Conservation (phyloP, 2,329 filamentous ascomycete species). For the Cladosporium sp. region DNA sequence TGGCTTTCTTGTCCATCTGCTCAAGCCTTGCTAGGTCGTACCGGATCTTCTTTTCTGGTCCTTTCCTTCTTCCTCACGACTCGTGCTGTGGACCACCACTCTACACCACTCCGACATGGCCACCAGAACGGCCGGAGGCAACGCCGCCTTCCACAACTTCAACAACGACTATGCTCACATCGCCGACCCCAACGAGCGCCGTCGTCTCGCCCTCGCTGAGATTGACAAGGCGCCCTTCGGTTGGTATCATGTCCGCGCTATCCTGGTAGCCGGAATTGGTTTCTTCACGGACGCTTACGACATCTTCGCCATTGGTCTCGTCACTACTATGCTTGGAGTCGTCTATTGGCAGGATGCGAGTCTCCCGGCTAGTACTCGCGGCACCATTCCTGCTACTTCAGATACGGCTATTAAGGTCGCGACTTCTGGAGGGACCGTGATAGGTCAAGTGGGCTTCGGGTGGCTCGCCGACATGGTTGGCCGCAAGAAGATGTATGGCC, state of each 20-base stretch:
- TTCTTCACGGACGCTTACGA: conserved; percentile 84
- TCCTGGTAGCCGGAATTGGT: conserved; percentile 75
- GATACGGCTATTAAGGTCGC: conserved; percentile 84
- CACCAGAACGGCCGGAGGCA: conserved; percentile 55
- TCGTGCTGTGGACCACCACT: neutral
- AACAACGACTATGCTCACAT: conserved; percentile 66
- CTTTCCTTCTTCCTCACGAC: neutral
- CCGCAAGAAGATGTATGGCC: conserved; percentile 79
- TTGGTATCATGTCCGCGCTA: conserved; percentile 77
- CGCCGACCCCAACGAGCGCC: conserved; percentile 71
- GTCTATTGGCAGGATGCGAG: conserved; percentile 60
- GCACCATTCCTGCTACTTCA: conserved; percentile 49
- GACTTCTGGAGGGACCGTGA: conserved; percentile 76
- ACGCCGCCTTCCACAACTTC: conserved; percentile 71
- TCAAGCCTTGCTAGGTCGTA: conserved; percentile 3
- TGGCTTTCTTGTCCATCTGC: neutral
- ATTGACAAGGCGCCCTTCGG: conserved; percentile 76
- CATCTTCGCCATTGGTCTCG: conserved; percentile 72
- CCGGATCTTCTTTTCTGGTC: neutral
- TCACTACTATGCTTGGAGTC: conserved; percentile 72
- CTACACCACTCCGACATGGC: conserved; percentile 22
- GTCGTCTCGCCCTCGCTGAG: conserved; percentile 73
- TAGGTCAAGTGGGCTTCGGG: conserved; percentile 79
- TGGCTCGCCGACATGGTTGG: conserved; percentile 73
- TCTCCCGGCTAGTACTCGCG: conserved; percentile 4